phyloP scores from a whole-genome alignment of 1,284 basidiomycete species.

The Omphalotus olearius region DNA sequence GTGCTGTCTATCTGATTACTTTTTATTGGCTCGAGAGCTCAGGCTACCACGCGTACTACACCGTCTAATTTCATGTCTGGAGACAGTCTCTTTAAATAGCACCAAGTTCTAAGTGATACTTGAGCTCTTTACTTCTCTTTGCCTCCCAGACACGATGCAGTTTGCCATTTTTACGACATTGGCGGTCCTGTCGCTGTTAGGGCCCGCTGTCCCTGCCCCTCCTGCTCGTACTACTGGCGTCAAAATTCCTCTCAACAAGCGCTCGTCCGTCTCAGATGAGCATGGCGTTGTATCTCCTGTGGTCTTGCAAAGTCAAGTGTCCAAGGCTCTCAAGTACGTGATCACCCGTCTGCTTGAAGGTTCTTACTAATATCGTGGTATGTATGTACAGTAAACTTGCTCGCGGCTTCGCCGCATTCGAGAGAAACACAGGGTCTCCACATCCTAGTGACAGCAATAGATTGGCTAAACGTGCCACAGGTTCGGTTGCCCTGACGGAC shows the following conservation, averaged over 20 bases:
- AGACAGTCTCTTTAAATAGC: no score
- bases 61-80: no score
- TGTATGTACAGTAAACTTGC: constrained; percentile 29
- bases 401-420: constrained; percentile 30
- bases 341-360: neutral
- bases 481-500: constrained; percentile 27
- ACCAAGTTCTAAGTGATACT: no score
- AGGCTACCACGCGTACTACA: no score
- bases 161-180: neutral
- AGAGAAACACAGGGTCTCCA: constrained; percentile 32
- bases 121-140: no score
- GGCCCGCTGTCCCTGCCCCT: neutral
- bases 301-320: constrained; percentile 19
- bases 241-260: constrained; percentile 20
- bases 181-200: neutral
- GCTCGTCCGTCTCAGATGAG: constrained; percentile 19
- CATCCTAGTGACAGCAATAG: constrained; percentile 26
- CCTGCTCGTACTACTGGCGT: neutral
- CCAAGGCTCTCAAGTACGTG: constrained; percentile 17
- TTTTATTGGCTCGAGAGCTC: no score
- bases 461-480: constrained; percentile 19
- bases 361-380: neutral
- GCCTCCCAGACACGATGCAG: neutral
- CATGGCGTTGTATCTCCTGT: constrained; percentile 22
- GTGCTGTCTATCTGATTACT: no score